Conservation (phyloP, 345 rosid species). For the Toxicodendron radicans region DNA sequence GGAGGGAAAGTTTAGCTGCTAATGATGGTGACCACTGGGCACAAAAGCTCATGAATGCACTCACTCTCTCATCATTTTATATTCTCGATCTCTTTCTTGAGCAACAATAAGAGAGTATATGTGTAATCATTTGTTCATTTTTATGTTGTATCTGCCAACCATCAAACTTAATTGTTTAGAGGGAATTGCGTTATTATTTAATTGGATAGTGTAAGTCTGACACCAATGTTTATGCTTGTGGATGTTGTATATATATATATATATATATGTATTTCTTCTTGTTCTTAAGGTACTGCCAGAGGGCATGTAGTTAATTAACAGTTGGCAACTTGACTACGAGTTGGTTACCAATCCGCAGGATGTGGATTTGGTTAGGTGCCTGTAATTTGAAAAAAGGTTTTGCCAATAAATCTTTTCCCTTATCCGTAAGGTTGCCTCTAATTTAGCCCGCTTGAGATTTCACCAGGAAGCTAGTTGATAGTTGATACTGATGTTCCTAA, state of each 20-base stretch:
- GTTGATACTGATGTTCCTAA: background rate
- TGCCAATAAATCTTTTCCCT: background rate
- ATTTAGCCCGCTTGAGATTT: background rate
- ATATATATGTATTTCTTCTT: no score
- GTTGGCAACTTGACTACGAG: background rate
- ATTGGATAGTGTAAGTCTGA: background rate
- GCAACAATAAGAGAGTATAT: background rate
- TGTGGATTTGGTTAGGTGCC: background rate
- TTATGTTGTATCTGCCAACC: slow-evolving; percentile 6
- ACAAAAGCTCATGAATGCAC: background rate
- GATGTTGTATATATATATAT: no score
- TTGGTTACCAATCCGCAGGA: background rate
- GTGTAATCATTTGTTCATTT: slow-evolving; percentile 20
- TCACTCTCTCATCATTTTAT: background rate
- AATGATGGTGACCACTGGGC: slow-evolving; percentile 15
- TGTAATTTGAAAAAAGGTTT: background rate
- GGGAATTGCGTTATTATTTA: background rate
- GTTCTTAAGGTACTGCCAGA: background rate
- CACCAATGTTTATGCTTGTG: background rate
- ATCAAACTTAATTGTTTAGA: background rate
- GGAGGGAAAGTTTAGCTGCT: slow-evolving; percentile 15
- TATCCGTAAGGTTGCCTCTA: background rate
- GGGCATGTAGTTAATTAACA: no score
- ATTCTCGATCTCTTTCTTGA: slow-evolving; percentile 15
- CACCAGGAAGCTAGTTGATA: background rate